phyloP scores from a whole-genome alignment of 371 early-diverging fungal genomes.

The Lichtheimia hyalospora region DNA sequence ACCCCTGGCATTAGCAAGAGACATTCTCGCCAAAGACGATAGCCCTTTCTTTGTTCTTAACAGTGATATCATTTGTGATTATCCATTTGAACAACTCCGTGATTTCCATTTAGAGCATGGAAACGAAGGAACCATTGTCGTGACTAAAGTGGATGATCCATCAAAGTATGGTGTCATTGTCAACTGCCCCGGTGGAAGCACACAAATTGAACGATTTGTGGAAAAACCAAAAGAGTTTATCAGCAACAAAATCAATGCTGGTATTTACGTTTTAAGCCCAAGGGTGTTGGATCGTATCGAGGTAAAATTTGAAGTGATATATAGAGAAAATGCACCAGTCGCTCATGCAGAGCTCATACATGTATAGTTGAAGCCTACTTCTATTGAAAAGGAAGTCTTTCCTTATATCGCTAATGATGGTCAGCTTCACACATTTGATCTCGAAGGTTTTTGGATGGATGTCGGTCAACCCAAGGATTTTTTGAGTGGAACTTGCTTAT shows the following conservation, averaged over 20 bases:
- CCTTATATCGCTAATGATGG: constrained; percentile 90
- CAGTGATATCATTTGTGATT: constrained; percentile 99
- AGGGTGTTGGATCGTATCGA: constrained; percentile 90
- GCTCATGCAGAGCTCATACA: no score
- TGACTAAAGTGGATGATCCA: constrained; percentile 97
- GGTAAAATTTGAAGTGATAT: constrained; percentile 24
- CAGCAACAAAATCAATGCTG: constrained; percentile 98
- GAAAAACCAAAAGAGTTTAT: constrained; percentile 98
- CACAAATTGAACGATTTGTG: constrained; percentile 91
- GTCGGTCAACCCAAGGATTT: constrained; percentile 99
- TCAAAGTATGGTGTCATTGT: constrained; percentile 98
- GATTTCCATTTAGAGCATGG: constrained; percentile 89
- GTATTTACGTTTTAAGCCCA: constrained; percentile 97
- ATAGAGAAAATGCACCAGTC: no score
- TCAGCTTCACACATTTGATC: constrained; percentile 89
- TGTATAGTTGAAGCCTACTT: constrained; percentile 82
- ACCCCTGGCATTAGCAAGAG: constrained; percentile 94
- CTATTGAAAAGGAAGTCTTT: constrained; percentile 99
- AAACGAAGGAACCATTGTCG: constrained; percentile 91
- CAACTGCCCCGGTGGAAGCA: constrained; percentile 56
- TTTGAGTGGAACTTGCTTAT: constrained; percentile 94
- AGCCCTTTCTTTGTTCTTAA: constrained; percentile 99
- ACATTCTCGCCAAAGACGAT: constrained; percentile 89
- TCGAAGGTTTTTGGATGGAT: constrained; percentile 99
- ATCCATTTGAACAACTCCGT: constrained; percentile 91